These are phyloP conservation scores for Candida broadrunensis DNA, from an alignment of 805 yeast genomes.

Conservation along the genomic window DNA sequence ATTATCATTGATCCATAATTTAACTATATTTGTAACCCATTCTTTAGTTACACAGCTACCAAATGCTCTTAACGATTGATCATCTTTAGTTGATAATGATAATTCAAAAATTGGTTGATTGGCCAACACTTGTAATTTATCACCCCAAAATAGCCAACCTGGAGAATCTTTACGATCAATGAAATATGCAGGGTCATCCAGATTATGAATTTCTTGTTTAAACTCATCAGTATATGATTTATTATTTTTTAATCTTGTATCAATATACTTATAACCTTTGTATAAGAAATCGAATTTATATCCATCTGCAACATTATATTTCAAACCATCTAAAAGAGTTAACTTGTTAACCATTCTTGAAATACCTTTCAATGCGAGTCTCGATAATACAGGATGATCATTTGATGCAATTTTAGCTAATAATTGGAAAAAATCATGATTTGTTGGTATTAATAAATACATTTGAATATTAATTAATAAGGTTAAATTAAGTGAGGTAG, in stretches of 20 bases:
- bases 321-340: conserved; percentile 41
- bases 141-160: conserved; percentile 81
- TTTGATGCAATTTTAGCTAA: conserved; percentile 48
- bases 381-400: conserved; percentile 68
- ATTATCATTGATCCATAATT: conserved; percentile 59
- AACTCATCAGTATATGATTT: conserved; percentile 40
- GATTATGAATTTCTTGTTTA: conserved; percentile 49
- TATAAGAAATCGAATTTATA: conserved; percentile 34
- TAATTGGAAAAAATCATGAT: conserved; percentile 36
- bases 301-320: conserved; percentile 45
- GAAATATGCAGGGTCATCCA: conserved; percentile 46
- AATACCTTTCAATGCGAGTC: conserved; percentile 58
- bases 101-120: conserved; percentile 21
- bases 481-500: conserved; percentile 45
- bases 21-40: conserved; percentile 56
- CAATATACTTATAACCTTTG: conserved; percentile 37
- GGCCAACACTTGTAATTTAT: conserved; percentile 45
- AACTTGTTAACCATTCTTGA: conserved; percentile 50
- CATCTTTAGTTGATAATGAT: conserved; percentile 42
- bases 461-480: conserved; percentile 52
- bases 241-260: conserved; percentile 35
- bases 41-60: conserved; percentile 47
- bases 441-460: conserved; percentile 47
- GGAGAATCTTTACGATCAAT: conserved; percentile 54
- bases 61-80: conserved; percentile 35